These are phyloP conservation scores for Acacia melanoxylon DNA, from an alignment of 306 rosid species.

Conservation along the genomic window DNA sequence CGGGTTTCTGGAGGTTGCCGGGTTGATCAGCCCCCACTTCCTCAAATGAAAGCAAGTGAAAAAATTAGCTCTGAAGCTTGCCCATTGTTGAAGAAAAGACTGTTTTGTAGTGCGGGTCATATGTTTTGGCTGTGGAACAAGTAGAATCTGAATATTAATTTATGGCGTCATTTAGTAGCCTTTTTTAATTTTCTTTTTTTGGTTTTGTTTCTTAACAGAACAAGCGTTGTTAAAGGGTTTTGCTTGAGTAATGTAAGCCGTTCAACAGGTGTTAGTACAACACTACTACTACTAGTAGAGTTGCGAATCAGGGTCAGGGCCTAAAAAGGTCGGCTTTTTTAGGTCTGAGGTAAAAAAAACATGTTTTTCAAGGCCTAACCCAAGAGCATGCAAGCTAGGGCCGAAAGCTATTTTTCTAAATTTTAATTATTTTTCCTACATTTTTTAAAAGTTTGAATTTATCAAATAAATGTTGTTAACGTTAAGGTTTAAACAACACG, in stretches of 20 bases:
- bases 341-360: too few species aligned
- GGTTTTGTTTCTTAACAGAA: not conserved
- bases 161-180: constrained; percentile 26
- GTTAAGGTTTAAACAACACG: too few species aligned
- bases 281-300: too few species aligned
- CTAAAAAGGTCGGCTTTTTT: too few species aligned
- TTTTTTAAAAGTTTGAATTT: too few species aligned
- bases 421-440: too few species aligned
- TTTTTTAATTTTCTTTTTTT: not conserved
- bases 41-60: constrained; percentile 36
- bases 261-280: not conserved
- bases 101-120: constrained; percentile 26
- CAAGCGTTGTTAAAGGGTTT: constrained; percentile 10
- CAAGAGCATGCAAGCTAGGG: too few species aligned
- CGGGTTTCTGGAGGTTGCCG: constrained; percentile 73
- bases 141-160: constrained; percentile 15
- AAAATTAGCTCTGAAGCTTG: constrained; percentile 6
- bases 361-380: too few species aligned
- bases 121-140: constrained; percentile 19
- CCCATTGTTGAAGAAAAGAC: constrained; percentile 16
- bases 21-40: constrained; percentile 71
- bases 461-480: too few species aligned
- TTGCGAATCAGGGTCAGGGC: too few species aligned
- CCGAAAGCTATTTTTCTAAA: too few species aligned
- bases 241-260: not conserved